Percentiles rank a stretch among this genome's conserved stretches.
Evolutionary conservation across 768 basidiomycete genomes (phyloP).

Genomic region (Amanita rimosa): DNA sequence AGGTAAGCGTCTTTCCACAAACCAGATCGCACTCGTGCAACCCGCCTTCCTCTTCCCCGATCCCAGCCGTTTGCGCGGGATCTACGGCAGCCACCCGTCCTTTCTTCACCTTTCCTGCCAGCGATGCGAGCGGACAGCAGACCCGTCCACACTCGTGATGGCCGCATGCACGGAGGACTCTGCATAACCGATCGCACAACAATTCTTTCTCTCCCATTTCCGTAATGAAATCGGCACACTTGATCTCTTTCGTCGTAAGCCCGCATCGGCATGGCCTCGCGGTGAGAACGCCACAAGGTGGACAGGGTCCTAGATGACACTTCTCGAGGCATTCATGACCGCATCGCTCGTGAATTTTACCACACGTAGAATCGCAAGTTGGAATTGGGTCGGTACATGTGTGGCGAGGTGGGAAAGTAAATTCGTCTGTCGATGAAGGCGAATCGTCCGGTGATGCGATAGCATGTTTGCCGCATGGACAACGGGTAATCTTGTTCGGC

Average conservation of each 20-base stretch:
- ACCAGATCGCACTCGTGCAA: slow-evolving; percentile 79
- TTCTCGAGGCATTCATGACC: slow-evolving; percentile 56
- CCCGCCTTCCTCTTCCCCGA: slow-evolving; percentile 51
- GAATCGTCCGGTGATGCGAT: slow-evolving; percentile 24
- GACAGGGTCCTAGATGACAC: slow-evolving; percentile 77
- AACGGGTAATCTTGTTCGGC: slow-evolving; percentile 54
- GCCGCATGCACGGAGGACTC: slow-evolving; percentile 71
- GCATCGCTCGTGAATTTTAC: slow-evolving; percentile 52
- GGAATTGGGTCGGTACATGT: slow-evolving; percentile 72
- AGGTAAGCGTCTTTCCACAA: slow-evolving; percentile 61
- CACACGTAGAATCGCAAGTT: slow-evolving; percentile 62
- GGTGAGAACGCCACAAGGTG: slow-evolving; percentile 62
- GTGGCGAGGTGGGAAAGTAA: slow-evolving; percentile 29
- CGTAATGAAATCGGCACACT: slow-evolving; percentile 38
- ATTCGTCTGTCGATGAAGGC: slow-evolving; percentile 15
- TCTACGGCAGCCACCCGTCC: slow-evolving; percentile 18
- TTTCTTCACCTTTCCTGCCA: slow-evolving; percentile 50
- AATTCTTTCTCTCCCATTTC: slow-evolving; percentile 37
- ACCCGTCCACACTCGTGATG: slow-evolving; percentile 74
- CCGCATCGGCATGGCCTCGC: slow-evolving; percentile 85
- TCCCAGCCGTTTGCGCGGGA: slow-evolving; percentile 14
- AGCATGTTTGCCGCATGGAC: slow-evolving; percentile 70
- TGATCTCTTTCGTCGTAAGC: slow-evolving; percentile 38
- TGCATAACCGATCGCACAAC: slow-evolving; percentile 72
- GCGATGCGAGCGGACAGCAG: slow-evolving; percentile 82